Base-by-base conservation (phyloP, 495 filamentous ascomycete genomes). In the Physcia stellaris region DNA sequence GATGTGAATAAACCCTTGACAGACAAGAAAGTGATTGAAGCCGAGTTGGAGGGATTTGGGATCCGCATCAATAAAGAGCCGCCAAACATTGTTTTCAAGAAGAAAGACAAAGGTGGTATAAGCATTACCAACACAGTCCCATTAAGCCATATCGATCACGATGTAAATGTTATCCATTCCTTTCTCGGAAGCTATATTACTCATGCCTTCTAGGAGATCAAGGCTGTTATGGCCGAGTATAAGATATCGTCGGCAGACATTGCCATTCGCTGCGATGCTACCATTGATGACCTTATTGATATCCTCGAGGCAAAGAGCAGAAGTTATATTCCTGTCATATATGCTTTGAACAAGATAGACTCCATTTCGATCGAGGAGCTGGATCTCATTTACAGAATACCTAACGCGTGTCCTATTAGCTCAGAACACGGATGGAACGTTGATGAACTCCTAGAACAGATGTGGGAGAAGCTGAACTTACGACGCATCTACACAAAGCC, bases 271-370 rank as follows among this genome's bases (percentile, higher is more conserved):
- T 98, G 90, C 62, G 90, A 98, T 63, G 90, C 90, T 28, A 83
- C 80, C 7, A 71, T 85, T 43, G 80, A 85, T 61, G 90, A 98
- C 55, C 61, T 98, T 42, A 98, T 98, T 53, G 90, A 98, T 62
- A 65, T 98, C 18, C 71, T 98, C 37, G 90, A 98, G 54, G 88
- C 92, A 30, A 96, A 92, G 71, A 84, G 76, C 55, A 71, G 90
- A 59, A 81, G 79, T 58, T 98, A 98, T 57, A 96, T 98, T 51
- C 90, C 90, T 16, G 90, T 96, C 42, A 80, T 98, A 33, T 98
- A 98, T 66, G 88, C 92, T 4, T 68, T 98, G 56, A 98, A 98
- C 71, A 98, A 98, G 67, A 98, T 98, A 47, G 90, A 98, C 60
- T 77, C 87, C 28, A 95, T 98, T 52, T 85, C 84, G 29, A 95